phyloP scores from a whole-genome alignment of 805 yeast genomes.

The Maudiozyma saulgeensis region DNA sequence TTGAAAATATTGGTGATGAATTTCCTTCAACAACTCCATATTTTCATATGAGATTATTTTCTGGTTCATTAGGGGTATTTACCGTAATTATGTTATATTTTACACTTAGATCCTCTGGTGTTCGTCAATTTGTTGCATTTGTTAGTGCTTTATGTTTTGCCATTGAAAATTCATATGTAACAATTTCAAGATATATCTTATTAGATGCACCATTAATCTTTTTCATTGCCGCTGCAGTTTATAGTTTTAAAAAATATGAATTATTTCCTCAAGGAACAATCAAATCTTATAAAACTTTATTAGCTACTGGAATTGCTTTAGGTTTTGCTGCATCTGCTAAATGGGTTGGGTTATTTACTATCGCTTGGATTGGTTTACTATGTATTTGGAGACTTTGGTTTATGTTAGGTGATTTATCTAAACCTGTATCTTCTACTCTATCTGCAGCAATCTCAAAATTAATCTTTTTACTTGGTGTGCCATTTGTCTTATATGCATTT shows the following conservation, averaged over 20 bases:
- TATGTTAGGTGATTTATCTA: slow-evolving; percentile 57
- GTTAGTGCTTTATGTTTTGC: slow-evolving; percentile 46
- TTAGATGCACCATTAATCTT: slow-evolving; percentile 69
- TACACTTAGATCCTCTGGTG: slow-evolving; percentile 65
- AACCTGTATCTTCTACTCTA: slow-evolving; percentile 35
- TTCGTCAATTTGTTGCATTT: slow-evolving; percentile 52
- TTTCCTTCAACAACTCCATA: slow-evolving; percentile 55
- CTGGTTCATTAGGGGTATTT: slow-evolving; percentile 59
- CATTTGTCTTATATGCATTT: slow-evolving; percentile 43
- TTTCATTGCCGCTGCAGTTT: slow-evolving; percentile 64
- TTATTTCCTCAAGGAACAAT: slow-evolving; percentile 50
- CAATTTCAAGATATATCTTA: slow-evolving; percentile 66
- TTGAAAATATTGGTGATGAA: slow-evolving; percentile 53
- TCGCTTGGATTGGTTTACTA: slow-evolving; percentile 64
- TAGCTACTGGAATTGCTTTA: slow-evolving; percentile 57
- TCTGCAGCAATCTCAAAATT: slow-evolving; percentile 46
- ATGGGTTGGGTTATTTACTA: slow-evolving; percentile 79
- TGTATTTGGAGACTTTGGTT: slow-evolving; percentile 62
- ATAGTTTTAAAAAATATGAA: slow-evolving; percentile 58
- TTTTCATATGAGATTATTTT: slow-evolving; percentile 56
- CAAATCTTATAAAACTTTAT: slow-evolving; percentile 49
- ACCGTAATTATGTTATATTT: slow-evolving; percentile 57
- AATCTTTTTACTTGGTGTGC: slow-evolving; percentile 45
- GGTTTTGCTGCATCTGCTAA: slow-evolving; percentile 69
- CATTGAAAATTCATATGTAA: slow-evolving; percentile 57